phyloP scores from a whole-genome alignment of 345 rosid species.

The Salix brachista region DNA sequence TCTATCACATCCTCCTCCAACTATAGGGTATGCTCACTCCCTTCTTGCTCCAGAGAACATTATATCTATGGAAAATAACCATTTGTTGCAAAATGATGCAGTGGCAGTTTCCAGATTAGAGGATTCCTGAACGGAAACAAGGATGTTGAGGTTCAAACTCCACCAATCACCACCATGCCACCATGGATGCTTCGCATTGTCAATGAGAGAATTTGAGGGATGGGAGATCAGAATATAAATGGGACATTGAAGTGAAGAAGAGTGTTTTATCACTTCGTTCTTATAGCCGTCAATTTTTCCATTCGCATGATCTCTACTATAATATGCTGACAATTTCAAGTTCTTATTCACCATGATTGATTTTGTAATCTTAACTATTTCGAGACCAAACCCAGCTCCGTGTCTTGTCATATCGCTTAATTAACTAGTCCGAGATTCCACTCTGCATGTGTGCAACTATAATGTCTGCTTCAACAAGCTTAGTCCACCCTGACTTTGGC shows the following conservation, averaged over 20 bases:
- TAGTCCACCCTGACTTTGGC: too few species aligned
- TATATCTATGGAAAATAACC: neutral
- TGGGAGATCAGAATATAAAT: neutral
- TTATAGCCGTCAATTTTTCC: neutral
- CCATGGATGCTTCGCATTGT: conserved; percentile 45
- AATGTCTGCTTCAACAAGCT: too few species aligned
- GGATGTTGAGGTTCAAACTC: conserved; percentile 22
- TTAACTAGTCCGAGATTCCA: too few species aligned
- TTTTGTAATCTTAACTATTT: neutral
- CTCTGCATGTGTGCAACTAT: too few species aligned
- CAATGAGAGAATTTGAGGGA: conserved; percentile 1
- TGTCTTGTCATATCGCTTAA: neutral
- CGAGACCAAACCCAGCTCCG: neutral
- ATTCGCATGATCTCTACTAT: neutral
- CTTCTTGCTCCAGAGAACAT: neutral
- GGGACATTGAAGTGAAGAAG: neutral
- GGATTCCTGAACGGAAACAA: conserved; percentile 14
- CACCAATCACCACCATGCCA: conserved; percentile 20
- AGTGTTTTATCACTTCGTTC: neutral
- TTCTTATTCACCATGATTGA: neutral
- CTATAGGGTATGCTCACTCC: conserved; percentile 42
- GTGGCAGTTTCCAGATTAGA: conserved; percentile 21
- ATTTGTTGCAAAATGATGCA: conserved; percentile 17
- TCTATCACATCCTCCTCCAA: conserved; percentile 27
- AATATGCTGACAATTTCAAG: neutral